phyloP scores from a whole-genome alignment of 2,329 filamentous ascomycete species.

The Geosmithia putterillii region DNA sequence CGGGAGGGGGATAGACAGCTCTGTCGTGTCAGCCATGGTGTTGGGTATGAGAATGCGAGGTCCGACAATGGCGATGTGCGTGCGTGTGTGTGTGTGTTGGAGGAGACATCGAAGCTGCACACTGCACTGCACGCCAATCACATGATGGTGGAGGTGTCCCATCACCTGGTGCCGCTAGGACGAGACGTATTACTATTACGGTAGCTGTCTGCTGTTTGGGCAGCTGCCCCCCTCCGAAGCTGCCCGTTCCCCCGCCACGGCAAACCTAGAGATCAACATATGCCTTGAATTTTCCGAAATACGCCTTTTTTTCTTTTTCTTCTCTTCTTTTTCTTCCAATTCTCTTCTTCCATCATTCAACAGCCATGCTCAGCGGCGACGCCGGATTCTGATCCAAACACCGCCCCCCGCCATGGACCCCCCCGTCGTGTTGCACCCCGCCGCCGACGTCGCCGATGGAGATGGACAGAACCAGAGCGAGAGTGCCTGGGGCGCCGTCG shows the following conservation, averaged over 20 bases:
- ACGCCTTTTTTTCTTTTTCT: background rate
- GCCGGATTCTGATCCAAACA: background rate
- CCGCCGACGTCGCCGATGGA: too few species aligned
- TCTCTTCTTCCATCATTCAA: background rate
- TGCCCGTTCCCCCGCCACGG: too few species aligned
- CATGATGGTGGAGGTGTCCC: background rate
- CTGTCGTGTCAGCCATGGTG: slow-evolving; percentile 6
- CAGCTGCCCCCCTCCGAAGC: background rate
- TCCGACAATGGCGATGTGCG: background rate
- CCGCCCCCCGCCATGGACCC: background rate
- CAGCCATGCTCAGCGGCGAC: background rate
- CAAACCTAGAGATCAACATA: background rate
- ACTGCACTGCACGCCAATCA: too few species aligned
- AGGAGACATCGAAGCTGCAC: background rate
- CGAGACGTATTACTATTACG: too few species aligned
- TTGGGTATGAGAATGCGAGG: slow-evolving; percentile 2
- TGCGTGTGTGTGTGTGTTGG: background rate
- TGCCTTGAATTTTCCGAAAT: background rate
- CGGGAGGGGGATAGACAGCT: slow-evolving; percentile 49
- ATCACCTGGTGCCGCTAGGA: background rate
- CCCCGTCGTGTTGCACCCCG: slow-evolving; percentile 2
- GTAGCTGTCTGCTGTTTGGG: too few species aligned
- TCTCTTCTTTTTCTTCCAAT: background rate
- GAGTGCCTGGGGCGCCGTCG: slow-evolving; percentile 45
- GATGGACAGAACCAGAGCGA: too few species aligned